Percentiles rank a stretch among this genome's conserved stretches.
Evolutionary conservation across 495 filamentous ascomycete species (phyloP).

Genomic region (Penicillium cinerascens): DNA sequence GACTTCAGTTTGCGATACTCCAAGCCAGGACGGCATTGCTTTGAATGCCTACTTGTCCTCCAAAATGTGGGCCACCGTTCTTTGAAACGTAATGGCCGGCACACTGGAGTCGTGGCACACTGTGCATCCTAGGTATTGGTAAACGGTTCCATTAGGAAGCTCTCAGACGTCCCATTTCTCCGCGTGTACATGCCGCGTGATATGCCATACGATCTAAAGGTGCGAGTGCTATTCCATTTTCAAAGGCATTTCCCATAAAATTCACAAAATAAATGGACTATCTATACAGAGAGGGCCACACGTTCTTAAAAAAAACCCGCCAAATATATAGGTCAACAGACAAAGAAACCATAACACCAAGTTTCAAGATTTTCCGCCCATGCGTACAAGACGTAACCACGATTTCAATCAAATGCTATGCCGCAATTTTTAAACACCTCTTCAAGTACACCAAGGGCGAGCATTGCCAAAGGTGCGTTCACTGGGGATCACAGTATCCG

Average conservation of each 20-base stretch:
- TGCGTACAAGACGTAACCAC: slow-evolving; percentile 6
- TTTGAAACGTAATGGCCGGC: too few species aligned
- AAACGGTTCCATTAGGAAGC: too few species aligned
- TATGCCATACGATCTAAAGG: too few species aligned
- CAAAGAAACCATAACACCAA: slow-evolving; percentile 5
- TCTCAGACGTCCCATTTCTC: too few species aligned
- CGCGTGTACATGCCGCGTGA: too few species aligned
- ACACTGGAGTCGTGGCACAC: too few species aligned
- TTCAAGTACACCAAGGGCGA: background rate
- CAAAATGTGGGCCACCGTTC: too few species aligned
- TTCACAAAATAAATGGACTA: background rate
- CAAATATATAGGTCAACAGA: slow-evolving; percentile 6
- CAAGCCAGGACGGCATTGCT: too few species aligned
- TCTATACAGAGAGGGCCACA: slow-evolving; percentile 15
- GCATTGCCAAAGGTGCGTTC: background rate
- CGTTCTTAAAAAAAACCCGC: background rate
- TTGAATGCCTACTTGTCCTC: too few species aligned
- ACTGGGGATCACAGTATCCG: slow-evolving; percentile 57
- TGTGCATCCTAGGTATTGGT: too few species aligned
- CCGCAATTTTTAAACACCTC: slow-evolving; percentile 5
- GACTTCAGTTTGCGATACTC: too few species aligned
- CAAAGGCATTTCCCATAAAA: background rate
- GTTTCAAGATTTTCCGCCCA: slow-evolving; percentile 4
- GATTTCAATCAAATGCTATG: slow-evolving; percentile 12
- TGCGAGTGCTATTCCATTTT: background rate